Conservation (phyloP, 2,329 filamentous ascomycete genomes). For the Aureobasidium leucospermi region DNA sequence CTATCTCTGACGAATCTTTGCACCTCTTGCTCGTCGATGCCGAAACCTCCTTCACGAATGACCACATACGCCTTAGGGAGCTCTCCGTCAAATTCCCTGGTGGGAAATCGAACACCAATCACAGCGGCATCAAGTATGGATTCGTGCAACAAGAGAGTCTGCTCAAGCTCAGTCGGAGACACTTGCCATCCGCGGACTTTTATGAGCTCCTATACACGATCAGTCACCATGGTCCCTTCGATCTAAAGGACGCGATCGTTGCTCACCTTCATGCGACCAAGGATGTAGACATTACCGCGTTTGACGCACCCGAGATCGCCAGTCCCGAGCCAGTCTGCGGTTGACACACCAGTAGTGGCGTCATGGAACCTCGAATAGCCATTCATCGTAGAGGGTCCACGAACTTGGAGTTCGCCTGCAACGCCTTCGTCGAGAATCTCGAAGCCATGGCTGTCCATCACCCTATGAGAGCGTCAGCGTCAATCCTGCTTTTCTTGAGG, state of each 20-base stretch:
- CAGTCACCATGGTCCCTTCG: slow-evolving; percentile 3
- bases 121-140: slow-evolving; percentile 20
- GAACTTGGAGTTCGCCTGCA: slow-evolving; percentile 37
- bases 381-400: slow-evolving; percentile 25
- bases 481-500: too few relatives aligned
- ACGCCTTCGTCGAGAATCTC: not conserved
- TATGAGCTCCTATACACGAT: slow-evolving; percentile 27
- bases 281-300: slow-evolving; percentile 24
- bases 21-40: not conserved
- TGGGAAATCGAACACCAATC: slow-evolving; percentile 15
- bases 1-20: not conserved
- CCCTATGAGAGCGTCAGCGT: not conserved
- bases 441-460: not conserved
- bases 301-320: not conserved
- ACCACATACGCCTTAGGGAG: not conserved
- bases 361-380: slow-evolving; percentile 27
- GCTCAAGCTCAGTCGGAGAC: slow-evolving; percentile 27
- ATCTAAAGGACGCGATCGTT: not conserved
- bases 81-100: not conserved
- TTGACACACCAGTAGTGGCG: slow-evolving; percentile 25
- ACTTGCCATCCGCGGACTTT: slow-evolving; percentile 31
- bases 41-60: too few relatives aligned
- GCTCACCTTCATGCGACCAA: slow-evolving; percentile 7
- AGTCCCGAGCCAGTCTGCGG: not conserved
- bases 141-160: slow-evolving; percentile 20